Evolutionary conservation across 805 yeast species (phyloP), one percentile per base, ranked within the genome.

Genomic region (Candida easanensis): DNA sequence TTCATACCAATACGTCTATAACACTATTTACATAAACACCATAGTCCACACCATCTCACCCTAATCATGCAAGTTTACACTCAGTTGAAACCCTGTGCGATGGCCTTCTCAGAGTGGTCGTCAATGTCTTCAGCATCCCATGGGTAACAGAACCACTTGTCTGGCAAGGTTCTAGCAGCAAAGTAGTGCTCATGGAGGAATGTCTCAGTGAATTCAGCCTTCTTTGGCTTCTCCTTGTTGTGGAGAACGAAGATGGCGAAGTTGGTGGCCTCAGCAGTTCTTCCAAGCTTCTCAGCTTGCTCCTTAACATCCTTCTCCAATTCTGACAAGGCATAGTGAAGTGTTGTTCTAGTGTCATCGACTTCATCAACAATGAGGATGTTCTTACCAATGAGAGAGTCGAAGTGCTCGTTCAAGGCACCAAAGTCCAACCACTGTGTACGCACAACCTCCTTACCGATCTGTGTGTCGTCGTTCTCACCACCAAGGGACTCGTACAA

Each of bases 351-450:
- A 19, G 95, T 86, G 62, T 88, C 96, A 63, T 88, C 96, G 36
- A 88, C 96, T 68, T 88, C 96, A 63, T 88, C 96, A 27, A 88
- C 93, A 56, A 88, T 85, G 52, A 88, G 67, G 30, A 88, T 73
- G 60, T 80, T 82, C 66, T 87, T 88, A 54, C 95, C 95, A 45
- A 88, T 82, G 49, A 88, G 71, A 36, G 87, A 81, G 52, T 82
- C 85, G 52, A 82, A 79, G 64, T 82, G 87, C 63, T 79, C 72
- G 38, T 72, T 74, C 41, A 85, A 69, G 38, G 85, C 78, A 51
- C 85, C 82, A 64, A 87, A 85, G 60, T 88, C 95, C 36, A 88
- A 74, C 96, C 96, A 88, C 68, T 88, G 96, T 19, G 95, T 88
- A 63, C 95, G 79, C 30, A 86, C 71, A 37, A 88, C 95, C 65